These are phyloP conservation scores for Cyberlindnera euphorbiae DNA, from an alignment of 805 yeast species.

Conservation along the genomic window DNA sequence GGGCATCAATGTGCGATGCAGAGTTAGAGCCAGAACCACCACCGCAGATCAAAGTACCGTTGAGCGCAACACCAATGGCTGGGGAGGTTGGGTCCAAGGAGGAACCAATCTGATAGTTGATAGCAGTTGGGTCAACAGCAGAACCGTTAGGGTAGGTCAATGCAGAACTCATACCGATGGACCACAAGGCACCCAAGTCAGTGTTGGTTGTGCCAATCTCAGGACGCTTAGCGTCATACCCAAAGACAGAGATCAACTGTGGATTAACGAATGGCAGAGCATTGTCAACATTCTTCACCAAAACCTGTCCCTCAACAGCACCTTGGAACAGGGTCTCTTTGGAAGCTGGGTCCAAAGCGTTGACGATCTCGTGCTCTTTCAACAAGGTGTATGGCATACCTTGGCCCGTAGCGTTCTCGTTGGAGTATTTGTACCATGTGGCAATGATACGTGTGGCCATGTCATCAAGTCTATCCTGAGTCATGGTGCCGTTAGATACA, in stretches of 20 bases:
- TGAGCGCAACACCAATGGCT: too few relatives aligned
- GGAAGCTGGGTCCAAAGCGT: conserved; percentile 6
- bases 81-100: conserved; percentile 1
- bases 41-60: too few relatives aligned
- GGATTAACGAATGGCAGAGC: conserved; percentile 5
- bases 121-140: not conserved
- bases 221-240: conserved; percentile 5
- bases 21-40: too few relatives aligned
- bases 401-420: conserved; percentile 7
- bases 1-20: too few relatives aligned
- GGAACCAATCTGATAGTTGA: not conserved
- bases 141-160: conserved; percentile 2
- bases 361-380: conserved; percentile 1
- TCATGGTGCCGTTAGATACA: conserved; percentile 1
- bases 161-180: not conserved
- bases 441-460: conserved; percentile 6
- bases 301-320: conserved; percentile 8
- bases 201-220: conserved; percentile 1
- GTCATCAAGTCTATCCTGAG: conserved; percentile 5
- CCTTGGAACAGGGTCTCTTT: conserved; percentile 5
- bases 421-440: conserved; percentile 6
- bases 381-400: conserved; percentile 4
- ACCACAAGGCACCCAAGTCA: not conserved
- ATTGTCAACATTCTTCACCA: conserved; percentile 7
- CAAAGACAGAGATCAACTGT: conserved; percentile 5